phyloP scores from a whole-genome alignment of 176 grass and related monocot species.

The Lolium perenne region DNA sequence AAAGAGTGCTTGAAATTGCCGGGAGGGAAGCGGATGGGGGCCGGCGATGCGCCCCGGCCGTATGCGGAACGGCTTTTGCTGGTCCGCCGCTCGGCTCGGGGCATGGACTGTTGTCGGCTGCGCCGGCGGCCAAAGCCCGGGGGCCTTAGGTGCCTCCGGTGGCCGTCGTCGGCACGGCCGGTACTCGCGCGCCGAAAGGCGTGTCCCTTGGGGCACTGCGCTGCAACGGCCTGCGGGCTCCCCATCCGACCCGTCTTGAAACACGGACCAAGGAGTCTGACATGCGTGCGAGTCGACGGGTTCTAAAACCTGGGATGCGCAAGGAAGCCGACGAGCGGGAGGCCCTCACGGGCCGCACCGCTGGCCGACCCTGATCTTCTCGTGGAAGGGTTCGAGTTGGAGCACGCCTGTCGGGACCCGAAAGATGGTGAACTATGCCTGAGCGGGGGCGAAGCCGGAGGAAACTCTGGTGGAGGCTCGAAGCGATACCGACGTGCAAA shows the following conservation, averaged over 20 bases:
- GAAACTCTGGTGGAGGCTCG: constrained; percentile 90
- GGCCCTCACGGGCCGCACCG: constrained; percentile 36
- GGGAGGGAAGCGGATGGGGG: constrained; percentile 79
- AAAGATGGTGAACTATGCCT: constrained; percentile 93
- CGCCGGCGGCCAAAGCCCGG: too few species aligned
- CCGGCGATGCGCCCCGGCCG: constrained; percentile 50
- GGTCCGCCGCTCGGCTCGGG: constrained; percentile 39
- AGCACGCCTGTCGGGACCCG: constrained; percentile 76
- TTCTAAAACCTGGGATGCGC: too few species aligned
- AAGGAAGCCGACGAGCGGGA: constrained; percentile 30
- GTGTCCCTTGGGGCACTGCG: not conserved
- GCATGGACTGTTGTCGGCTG: not conserved
- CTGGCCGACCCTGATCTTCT: constrained; percentile 65
- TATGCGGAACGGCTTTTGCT: constrained; percentile 33
- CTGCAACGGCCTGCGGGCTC: not conserved
- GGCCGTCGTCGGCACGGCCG: too few species aligned
- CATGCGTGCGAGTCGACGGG: not conserved
- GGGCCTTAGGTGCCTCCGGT: too few species aligned
- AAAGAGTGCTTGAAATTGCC: constrained; percentile 80
- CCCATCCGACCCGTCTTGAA: constrained; percentile 79
- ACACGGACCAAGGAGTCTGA: constrained; percentile 77
- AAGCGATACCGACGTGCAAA: constrained; percentile 88
- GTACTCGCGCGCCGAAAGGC: too few species aligned
- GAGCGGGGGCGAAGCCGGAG: constrained; percentile 55
- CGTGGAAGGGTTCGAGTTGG: constrained; percentile 70